Evolutionary conservation across 2,329 filamentous ascomycete genomes (phyloP), one percentile per base, ranked within the genome.

Genomic region (Aspergillus versicolor): DNA sequence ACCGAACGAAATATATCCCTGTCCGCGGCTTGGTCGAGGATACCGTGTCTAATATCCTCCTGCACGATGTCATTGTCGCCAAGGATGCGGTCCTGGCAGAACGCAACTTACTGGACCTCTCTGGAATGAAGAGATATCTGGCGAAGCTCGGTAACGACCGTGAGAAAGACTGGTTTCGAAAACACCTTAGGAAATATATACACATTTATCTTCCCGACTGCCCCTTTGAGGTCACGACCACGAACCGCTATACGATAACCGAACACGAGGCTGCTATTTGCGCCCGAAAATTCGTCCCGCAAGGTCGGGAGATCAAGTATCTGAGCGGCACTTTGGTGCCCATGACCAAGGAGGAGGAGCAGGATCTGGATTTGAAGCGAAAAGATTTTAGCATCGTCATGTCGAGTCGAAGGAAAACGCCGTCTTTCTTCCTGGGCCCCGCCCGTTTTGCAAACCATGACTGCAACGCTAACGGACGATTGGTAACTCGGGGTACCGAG

Each of bases 351-450:
- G 90, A 96, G 71, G 93, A 99, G 73, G 94, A 97, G 71, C 83
- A 86, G 60, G 86, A 90, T 56, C 84, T 97, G 57, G 89, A 91
- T 24, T 75, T 87, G 61, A 88, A 87, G 58, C 89, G 94, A 70
- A 92, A 93, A 69, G 94, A 99, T 71, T 99, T 99, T 73, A 97
- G 92, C 72, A 92, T 99, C 62, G 92, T 99, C 32, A 90, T 97
- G 69, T 96, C 92, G 61, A 93, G 91, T 63, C 84, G 94, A 57
- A 93, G 90, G 75, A 97, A 96, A 76, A 88, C 88, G 59, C 89
- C 92, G 30, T 96, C 91, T 51, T 79, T 99, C 42, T 97, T 99
- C 71, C 87, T 99, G 71, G 94, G 94, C 0, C 95, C 94, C 7
- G 94, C 94, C 34, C 87, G 94, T 50, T 97, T 99, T 73, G 92